phyloP scores from a whole-genome alignment of 2,329 filamentous ascomycete species.

The Drechslera avenae region DNA sequence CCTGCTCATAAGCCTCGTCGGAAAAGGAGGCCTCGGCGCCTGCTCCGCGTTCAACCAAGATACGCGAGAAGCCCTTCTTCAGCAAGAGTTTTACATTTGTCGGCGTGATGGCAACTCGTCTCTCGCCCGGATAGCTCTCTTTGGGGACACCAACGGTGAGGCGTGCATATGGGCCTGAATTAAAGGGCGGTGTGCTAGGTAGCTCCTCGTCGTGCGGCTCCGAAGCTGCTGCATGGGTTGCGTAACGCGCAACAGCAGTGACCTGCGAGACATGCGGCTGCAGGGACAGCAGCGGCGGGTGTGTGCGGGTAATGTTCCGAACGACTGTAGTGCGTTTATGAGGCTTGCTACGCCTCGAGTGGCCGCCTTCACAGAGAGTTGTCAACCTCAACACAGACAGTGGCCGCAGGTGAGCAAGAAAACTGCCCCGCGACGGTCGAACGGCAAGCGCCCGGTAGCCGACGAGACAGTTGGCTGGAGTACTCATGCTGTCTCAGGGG shows the following conservation, averaged over 20 bases:
- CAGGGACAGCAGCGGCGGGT: conserved; percentile 31
- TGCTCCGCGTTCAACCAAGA: conserved; percentile 82
- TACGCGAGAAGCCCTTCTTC: conserved; percentile 80
- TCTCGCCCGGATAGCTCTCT: conserved; percentile 79
- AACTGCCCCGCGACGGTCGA: conserved; percentile 29
- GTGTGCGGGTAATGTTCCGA: conserved; percentile 34
- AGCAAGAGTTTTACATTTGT: conserved; percentile 80
- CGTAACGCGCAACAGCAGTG: conserved; percentile 37
- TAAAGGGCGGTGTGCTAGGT: conserved; percentile 43
- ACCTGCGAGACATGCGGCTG: conserved; percentile 35
- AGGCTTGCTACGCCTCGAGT: conserved; percentile 16
- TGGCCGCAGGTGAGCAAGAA: conserved; percentile 26
- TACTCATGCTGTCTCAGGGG: conserved; percentile 40
- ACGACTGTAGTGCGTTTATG: conserved; percentile 24
- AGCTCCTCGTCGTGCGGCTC: conserved; percentile 46
- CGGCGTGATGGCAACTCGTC: conserved; percentile 82
- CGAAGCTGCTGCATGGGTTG: conserved; percentile 33
- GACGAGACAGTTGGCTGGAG: conserved; percentile 30
- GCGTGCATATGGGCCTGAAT: conserved; percentile 65
- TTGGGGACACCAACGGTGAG: conserved; percentile 79
- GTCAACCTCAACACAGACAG: conserved; percentile 22
- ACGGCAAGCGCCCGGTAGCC: conserved; percentile 35
- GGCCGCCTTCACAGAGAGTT: conserved; percentile 26
- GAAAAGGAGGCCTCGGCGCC: conserved; percentile 77
- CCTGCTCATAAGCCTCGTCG: conserved; percentile 76